Base-by-base conservation (phyloP, 768 basidiomycete genomes). In the Leccinum truebloodii region DNA sequence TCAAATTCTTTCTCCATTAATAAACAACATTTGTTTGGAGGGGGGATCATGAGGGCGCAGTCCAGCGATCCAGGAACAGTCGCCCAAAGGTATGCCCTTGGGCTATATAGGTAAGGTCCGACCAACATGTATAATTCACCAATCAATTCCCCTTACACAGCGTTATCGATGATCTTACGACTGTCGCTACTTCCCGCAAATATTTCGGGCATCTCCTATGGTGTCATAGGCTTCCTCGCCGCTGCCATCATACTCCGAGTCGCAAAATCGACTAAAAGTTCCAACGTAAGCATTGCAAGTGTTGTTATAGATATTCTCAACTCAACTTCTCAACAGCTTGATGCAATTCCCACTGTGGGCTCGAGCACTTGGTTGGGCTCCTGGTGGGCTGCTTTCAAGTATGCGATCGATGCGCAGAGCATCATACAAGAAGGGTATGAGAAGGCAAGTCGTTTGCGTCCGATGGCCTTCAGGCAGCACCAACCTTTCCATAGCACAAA, bases 381-480 rank as follows among this genome's bases (percentile, higher is more conserved):
- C 9, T 53, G 52, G 52, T 53, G 52, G 52, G 32, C 52, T 34
- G 52, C 28, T 22, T 37, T 18, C 20, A 53, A 22, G 34, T 53
- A 30, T 35, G 6, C 14, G 20, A 35, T 22, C 2, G 32, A 53
- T 37, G 30, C 52, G 20, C 52, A 53, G 32, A 53, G 3, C 3
- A 39, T 76, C 30, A 28, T 77, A 4, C 69, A 65, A 39, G 65
- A 75, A 55, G 76, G 76, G 1, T 77, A 75, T 39, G 58, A 64
- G 8, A 73, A 71, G 66, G 76, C 68, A 46, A 16, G 64, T 67
- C 2, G 4, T 0, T 6, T 22, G 52, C 26, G 14, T 53, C 13
- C 16, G 4, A 20, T 16, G 10, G 16, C 20, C 10, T 22, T 4
- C 6, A 12, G 18, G 6, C 20, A 32, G 18, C 13, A 18, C 5